A percentile compares a stretch with the other conserved stretches of the same genome.
Conservation (phyloP, 768 basidiomycete species). For the Auricularia cornea region DNA sequence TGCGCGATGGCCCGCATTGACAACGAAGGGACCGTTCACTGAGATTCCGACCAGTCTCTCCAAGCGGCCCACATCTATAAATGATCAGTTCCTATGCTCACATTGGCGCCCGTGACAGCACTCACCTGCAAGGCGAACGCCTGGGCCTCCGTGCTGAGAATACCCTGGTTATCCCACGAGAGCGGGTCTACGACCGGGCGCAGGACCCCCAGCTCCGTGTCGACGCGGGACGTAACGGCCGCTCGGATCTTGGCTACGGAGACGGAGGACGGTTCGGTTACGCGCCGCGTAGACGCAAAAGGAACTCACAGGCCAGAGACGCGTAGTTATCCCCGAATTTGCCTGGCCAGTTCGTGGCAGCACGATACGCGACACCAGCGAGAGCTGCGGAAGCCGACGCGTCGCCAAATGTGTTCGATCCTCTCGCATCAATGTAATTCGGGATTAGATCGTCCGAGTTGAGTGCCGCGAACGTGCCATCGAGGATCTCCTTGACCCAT, state of each 20-base stretch:
- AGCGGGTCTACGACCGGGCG: conserved; percentile 30
- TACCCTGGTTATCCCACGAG: conserved; percentile 21
- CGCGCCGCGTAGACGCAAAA: neutral
- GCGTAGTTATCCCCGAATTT: conserved; percentile 26
- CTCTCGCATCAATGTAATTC: conserved; percentile 26
- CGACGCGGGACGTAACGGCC: conserved; percentile 24
- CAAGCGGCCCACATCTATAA: neutral
- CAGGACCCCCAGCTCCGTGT: conserved; percentile 26
- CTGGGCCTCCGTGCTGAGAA: conserved; percentile 13
- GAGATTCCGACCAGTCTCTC: neutral
- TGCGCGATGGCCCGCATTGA: no score
- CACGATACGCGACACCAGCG: conserved; percentile 19
- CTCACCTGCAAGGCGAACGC: neutral
- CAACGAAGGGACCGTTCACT: neutral
- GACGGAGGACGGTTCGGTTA: neutral
- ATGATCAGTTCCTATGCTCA: neutral
- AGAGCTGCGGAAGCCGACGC: conserved; percentile 25
- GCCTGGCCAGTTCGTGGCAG: conserved; percentile 20
- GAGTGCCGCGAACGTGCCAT: conserved; percentile 17
- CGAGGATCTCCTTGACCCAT: conserved; percentile 30
- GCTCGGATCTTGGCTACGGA: conserved; percentile 22
- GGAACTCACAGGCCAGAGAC: neutral
- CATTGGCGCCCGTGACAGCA: neutral
- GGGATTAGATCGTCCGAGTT: conserved; percentile 24
- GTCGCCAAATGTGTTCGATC: conserved; percentile 25